Conservation (phyloP, 169 alveolate genomes). For the Eimeria sp. region DNA sequence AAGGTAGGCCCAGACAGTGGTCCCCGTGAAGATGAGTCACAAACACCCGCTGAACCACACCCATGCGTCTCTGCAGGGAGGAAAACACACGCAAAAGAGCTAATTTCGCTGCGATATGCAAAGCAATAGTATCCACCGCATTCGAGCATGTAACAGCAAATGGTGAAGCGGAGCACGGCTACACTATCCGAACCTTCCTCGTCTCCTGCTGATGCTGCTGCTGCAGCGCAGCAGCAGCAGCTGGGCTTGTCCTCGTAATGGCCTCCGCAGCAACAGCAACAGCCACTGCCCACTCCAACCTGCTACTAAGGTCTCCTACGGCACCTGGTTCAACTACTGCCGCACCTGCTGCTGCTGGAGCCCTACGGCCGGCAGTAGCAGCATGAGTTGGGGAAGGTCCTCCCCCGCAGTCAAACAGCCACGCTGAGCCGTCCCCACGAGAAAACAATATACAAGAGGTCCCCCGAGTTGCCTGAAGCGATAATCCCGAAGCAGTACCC, state of each 20-base stretch:
- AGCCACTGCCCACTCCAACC: constrained; percentile 50
- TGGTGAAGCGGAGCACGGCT: not conserved
- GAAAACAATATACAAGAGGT: constrained; percentile 74
- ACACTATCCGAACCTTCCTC: constrained; percentile 28
- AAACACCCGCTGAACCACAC: constrained; percentile 85
- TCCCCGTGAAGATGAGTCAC: constrained; percentile 94
- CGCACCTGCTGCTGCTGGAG: constrained; percentile 11
- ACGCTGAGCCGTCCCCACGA: constrained; percentile 79
- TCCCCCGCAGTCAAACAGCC: constrained; percentile 83
- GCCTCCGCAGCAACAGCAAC: constrained; percentile 53
- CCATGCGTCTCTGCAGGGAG: constrained; percentile 72
- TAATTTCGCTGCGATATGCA: not conserved
- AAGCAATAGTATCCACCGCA: not conserved
- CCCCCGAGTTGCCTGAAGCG: constrained; percentile 77
- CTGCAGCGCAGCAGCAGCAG: constrained; percentile 48
- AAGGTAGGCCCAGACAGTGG: constrained; percentile 90
- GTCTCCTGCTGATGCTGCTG: constrained; percentile 70
- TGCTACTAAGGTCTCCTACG: constrained; percentile 43
- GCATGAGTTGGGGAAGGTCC: constrained; percentile 75
- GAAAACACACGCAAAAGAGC: not conserved
- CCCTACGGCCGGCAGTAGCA: constrained; percentile 37
- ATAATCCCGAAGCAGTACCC: not conserved
- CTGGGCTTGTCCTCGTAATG: constrained; percentile 35
- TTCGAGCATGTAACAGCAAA: not conserved
- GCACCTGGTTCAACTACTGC: constrained; percentile 52